Base-by-base conservation (phyloP, 305 asterid species). In the Solanum hybrid region DNA sequence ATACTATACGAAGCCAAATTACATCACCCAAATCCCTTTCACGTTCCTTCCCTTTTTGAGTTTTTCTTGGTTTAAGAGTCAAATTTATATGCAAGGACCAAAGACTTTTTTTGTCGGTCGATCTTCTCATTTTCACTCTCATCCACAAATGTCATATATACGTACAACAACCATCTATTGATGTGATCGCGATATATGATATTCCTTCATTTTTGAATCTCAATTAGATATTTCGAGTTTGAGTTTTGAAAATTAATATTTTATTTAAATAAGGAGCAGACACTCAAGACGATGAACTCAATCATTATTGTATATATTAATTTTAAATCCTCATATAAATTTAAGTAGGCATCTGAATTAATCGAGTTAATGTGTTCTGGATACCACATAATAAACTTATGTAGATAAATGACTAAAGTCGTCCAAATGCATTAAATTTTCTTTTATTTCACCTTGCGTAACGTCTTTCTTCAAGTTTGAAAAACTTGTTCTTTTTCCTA, bases 31-130 rank as follows among this genome's bases (percentile, higher is more conserved):
- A 29, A 79, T 64, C 51, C 51, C 31, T 87, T 76, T 29, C 34
- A 75, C 24, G 72, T 73, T 24, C 26, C 31, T 88, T 40, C 71
- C 86, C 35, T 60, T 51, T 38, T 79, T 38, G 75, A 91, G 27
- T 20, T 88, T 79, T 32, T 77, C 85, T 35, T 78, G 3, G 46
- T 77, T 77, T 88, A 27, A 90, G 88, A 81, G 86, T 88, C 88
- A 90, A 88, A 81, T 90, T 88, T 75, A 64, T 69, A 86, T 86
- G 34, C 31, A 66, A 12, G 76, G 76, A 69, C 8, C 76, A 3
- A 10, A 29, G 88, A 26, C 90, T 72, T 92, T 86, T 86, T 71
- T 88, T 90, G 93, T 92, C 91, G 95, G 93, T 90, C 31, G 92
- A 88, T 37, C 89, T 88, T 76, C 80, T 31, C 31, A 0, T 32